Evolutionary conservation across 805 yeast species (phyloP).

Genomic region (Metschnikowia orientalis): DNA sequence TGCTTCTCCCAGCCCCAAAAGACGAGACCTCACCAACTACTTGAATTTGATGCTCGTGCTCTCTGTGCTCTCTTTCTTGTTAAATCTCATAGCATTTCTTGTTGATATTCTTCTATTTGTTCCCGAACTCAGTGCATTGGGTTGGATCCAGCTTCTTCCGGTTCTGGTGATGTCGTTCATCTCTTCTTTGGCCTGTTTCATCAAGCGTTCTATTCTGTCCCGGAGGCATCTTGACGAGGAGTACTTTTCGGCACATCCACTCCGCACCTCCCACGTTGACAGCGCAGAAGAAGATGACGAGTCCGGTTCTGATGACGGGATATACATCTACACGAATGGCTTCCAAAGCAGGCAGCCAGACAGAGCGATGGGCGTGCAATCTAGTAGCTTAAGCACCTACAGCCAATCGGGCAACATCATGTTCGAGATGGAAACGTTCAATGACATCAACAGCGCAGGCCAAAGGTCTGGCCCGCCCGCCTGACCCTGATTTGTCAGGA

Average conservation of each 20-base stretch:
- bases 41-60: slow-evolving; percentile 52
- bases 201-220: slow-evolving; percentile 62
- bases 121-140: slow-evolving; percentile 72
- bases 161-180: slow-evolving; percentile 60
- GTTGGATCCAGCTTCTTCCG: slow-evolving; percentile 77
- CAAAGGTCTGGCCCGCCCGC: too few relatives aligned
- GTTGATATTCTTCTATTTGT: slow-evolving; percentile 78
- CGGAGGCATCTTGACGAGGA: slow-evolving; percentile 38
- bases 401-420: background rate
- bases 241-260: slow-evolving; percentile 2
- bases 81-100: slow-evolving; percentile 68
- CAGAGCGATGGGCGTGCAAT: slow-evolving; percentile 7
- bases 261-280: slow-evolving; percentile 4
- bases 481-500: background rate
- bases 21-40: slow-evolving; percentile 21
- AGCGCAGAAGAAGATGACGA: slow-evolving; percentile 21
- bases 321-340: slow-evolving; percentile 40
- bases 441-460: slow-evolving; percentile 1
- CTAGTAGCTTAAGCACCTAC: background rate
- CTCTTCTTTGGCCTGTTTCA: slow-evolving; percentile 63
- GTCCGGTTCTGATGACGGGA: slow-evolving; percentile 40
- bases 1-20: background rate
- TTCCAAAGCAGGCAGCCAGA: slow-evolving; percentile 28
- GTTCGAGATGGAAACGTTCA: slow-evolving; percentile 4
- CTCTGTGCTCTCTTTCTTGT: slow-evolving; percentile 64